phyloP scores from a whole-genome alignment of 2,329 filamentous ascomycete genomes.

The Aureobasidium subglaciale region DNA sequence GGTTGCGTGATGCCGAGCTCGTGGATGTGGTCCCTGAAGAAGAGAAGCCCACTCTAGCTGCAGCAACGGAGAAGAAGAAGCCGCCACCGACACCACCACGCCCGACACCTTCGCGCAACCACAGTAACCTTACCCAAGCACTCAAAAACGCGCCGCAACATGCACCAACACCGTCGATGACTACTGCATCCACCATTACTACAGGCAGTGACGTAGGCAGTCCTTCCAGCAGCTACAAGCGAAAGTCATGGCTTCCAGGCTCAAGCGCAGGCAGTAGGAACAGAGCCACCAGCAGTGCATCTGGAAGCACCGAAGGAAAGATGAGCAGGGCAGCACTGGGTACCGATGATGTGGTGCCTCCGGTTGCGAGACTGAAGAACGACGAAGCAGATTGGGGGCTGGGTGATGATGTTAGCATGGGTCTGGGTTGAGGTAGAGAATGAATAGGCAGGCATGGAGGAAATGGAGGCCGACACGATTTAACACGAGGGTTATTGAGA shows the following conservation, averaged over 20 bases:
- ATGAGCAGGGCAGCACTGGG: slow-evolving; percentile 1
- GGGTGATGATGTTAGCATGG: slow-evolving; percentile 19
- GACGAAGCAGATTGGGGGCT: slow-evolving; percentile 19
- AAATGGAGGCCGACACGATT: neutral
- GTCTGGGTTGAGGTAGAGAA: slow-evolving; percentile 17
- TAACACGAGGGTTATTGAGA: neutral
- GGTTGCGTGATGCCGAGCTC: slow-evolving; percentile 93
- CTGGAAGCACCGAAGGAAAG: slow-evolving; percentile 9
- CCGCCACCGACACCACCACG: neutral
- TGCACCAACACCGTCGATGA: neutral
- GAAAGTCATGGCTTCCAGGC: slow-evolving; percentile 1
- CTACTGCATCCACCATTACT: neutral
- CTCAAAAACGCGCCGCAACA: slow-evolving; percentile 5
- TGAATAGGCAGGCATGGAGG: neutral
- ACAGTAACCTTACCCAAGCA: neutral
- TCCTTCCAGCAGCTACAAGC: slow-evolving; percentile 14
- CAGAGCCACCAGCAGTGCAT: slow-evolving; percentile 1
- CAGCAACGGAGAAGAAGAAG: neutral
- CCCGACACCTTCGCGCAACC: neutral
- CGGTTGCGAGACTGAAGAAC: slow-evolving; percentile 15
- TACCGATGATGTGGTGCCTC: slow-evolving; percentile 15
- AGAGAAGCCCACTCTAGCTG: neutral
- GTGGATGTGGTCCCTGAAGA: slow-evolving; percentile 58
- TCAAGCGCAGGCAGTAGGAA: neutral
- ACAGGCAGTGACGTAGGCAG: neutral